A percentile compares a stretch with the other conserved stretches of the same genome.
phyloP scores from a whole-genome alignment of 169 alveolate genomes.

The Amoebophrya sp. region DNA sequence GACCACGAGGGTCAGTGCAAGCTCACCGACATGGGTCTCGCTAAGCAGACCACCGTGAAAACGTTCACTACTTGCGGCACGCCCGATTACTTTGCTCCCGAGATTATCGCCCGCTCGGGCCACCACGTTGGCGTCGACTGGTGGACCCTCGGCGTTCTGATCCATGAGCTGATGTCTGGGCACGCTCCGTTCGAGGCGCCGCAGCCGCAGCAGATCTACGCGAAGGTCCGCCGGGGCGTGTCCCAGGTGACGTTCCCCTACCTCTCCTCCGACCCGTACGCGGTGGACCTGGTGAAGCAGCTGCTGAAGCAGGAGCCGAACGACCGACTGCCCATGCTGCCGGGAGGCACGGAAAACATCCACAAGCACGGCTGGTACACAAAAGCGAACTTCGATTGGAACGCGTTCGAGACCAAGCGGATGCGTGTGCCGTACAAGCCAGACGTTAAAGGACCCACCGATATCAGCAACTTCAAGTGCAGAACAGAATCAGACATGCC shows the following conservation, averaged over 20 bases:
- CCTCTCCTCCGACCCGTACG: neutral
- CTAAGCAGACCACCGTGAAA: slow-evolving; percentile 73
- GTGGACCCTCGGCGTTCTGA: neutral
- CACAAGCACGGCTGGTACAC: neutral
- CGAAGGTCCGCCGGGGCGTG: neutral
- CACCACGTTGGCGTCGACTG: neutral
- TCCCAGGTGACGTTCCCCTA: neutral
- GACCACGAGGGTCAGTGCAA: slow-evolving; percentile 88
- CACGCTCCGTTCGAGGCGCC: neutral
- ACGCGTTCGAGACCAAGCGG: neutral
- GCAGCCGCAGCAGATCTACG: neutral
- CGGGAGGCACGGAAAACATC: neutral
- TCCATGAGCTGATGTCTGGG: neutral
- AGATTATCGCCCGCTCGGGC: slow-evolving; percentile 39
- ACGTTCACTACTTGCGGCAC: slow-evolving; percentile 83
- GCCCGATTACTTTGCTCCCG: slow-evolving; percentile 92
- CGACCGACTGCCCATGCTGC: neutral
- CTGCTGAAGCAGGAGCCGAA: neutral
- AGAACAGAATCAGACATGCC: neutral
- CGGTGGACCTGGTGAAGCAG: neutral
- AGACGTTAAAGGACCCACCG: neutral
- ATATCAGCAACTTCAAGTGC: neutral
- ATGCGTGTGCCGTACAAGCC: neutral
- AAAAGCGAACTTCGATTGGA: neutral
- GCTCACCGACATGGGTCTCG: slow-evolving; percentile 88